These are phyloP conservation scores for slime mould (Dictyostelium discoideum) DNA, from an alignment of 78 protist species.

Conservation along the genomic window DNA sequence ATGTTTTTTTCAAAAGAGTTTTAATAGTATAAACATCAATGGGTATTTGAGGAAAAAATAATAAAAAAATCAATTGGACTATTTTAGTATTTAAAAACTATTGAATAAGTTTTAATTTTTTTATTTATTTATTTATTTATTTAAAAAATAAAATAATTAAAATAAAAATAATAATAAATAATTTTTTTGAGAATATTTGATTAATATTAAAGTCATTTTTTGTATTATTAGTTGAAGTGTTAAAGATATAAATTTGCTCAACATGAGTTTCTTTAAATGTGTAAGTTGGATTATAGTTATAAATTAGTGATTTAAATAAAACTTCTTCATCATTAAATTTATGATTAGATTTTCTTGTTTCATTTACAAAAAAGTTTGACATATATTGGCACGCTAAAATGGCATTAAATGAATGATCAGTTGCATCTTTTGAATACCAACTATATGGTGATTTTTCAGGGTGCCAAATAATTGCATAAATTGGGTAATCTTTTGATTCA, in stretches of 20 bases:
- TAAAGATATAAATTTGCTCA: not conserved
- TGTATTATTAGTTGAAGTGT: not conserved
- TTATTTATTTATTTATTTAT: no score
- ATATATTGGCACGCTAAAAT: slow-evolving; percentile 71
- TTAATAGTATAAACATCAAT: no score
- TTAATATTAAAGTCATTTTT: not conserved
- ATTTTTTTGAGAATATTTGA: not conserved
- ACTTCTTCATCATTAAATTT: not conserved
- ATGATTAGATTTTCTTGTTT: slow-evolving; percentile 70
- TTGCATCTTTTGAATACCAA: slow-evolving; percentile 66
- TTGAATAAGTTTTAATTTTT: no score
- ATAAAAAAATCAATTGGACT: no score
- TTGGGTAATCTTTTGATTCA: slow-evolving; percentile 84
- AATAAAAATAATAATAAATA: not conserved
- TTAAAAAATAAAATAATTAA: not conserved
- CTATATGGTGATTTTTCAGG: slow-evolving; percentile 89
- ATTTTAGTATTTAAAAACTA: no score
- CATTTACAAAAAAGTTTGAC: slow-evolving; percentile 72
- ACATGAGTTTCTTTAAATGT: not conserved
- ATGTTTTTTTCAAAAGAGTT: no score
- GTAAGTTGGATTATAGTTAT: slow-evolving; percentile 66
- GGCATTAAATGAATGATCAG: slow-evolving; percentile 55
- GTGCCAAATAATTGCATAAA: slow-evolving; percentile 92
- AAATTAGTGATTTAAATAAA: slow-evolving; percentile 31
- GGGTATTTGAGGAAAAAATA: no score